Conservation (phyloP, 2,329 filamentous ascomycete species). For the Aureobasidium sp. region DNA sequence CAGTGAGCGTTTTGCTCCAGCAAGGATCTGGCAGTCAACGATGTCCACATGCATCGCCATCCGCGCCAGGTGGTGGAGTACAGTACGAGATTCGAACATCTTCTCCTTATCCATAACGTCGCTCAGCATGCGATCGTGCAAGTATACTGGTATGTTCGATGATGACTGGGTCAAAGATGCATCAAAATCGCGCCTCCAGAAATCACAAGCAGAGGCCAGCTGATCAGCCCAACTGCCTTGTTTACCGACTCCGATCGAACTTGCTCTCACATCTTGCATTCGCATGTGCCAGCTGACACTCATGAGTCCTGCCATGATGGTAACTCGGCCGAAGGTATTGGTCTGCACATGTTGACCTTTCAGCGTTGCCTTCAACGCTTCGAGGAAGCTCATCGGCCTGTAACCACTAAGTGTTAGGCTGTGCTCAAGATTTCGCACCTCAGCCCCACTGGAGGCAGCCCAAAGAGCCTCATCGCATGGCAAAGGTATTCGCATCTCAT, state of each 20-base stretch:
- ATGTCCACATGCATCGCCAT: constrained; percentile 98
- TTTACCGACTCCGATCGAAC: constrained; percentile 75
- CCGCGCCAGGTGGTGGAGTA: constrained; percentile 86
- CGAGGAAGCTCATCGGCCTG: constrained; percentile 79
- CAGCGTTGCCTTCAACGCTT: constrained; percentile 81
- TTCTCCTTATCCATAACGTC: constrained; percentile 54
- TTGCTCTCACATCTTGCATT: constrained; percentile 87
- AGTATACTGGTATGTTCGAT: constrained; percentile 17
- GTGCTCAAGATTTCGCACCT: constrained; percentile 79
- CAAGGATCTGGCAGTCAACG: constrained; percentile 95
- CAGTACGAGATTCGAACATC: constrained; percentile 79
- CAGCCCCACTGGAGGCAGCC: constrained; percentile 79
- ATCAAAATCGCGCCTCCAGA: constrained; percentile 90
- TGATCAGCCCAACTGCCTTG: constrained; percentile 86
- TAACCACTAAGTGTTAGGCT: constrained; percentile 72
- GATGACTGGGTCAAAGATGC: constrained; percentile 30
- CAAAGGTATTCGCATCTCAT: constrained; percentile 84
- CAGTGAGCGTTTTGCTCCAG: constrained; percentile 73
- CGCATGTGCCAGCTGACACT: constrained; percentile 98
- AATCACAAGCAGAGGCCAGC: constrained; percentile 80
- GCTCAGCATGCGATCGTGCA: constrained; percentile 34
- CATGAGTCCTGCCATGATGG: constrained; percentile 86
- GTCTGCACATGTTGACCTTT: constrained; percentile 77
- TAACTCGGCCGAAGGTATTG: constrained; percentile 86
- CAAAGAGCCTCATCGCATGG: constrained; percentile 91